phyloP scores from a whole-genome alignment of 2,329 filamentous ascomycete species.

The Whalleya microplaca region DNA sequence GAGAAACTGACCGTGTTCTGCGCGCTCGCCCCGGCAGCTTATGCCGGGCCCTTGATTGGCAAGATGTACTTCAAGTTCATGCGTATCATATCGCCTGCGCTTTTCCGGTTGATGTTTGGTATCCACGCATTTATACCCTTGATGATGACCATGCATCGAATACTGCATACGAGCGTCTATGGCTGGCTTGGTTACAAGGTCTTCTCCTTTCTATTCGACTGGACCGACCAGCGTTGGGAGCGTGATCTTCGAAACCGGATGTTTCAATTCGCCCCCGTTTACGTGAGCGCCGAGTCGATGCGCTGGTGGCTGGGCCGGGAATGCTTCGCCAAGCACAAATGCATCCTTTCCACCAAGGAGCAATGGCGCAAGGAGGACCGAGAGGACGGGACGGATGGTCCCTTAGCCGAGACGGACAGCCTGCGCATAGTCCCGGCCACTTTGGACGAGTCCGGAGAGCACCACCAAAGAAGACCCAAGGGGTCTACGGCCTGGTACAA shows the following conservation, averaged over 20 bases:
- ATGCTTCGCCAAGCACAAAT: constrained; percentile 80
- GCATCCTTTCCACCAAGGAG: constrained; percentile 80
- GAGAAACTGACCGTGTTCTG: constrained; percentile 87
- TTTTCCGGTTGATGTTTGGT: constrained; percentile 84
- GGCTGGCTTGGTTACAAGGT: constrained; percentile 85
- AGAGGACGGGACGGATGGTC: constrained; percentile 55
- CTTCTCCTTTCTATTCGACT: constrained; percentile 87
- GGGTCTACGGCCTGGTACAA: constrained; percentile 80
- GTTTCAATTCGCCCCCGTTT: constrained; percentile 92
- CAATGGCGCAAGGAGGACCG: constrained; percentile 65
- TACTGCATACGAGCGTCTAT: constrained; percentile 70
- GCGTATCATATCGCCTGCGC: constrained; percentile 72
- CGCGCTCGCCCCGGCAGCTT: constrained; percentile 85
- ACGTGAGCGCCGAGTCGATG: constrained; percentile 89
- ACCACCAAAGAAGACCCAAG: constrained; percentile 44
- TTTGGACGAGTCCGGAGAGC: constrained; percentile 35
- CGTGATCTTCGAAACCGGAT: constrained; percentile 75
- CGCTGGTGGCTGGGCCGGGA: constrained; percentile 92
- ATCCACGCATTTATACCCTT: constrained; percentile 92
- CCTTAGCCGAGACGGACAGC: constrained; percentile 37
- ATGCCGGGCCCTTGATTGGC: constrained; percentile 82
- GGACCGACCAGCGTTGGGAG: constrained; percentile 87
- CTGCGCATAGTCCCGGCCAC: constrained; percentile 21
- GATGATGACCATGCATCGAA: constrained; percentile 82
- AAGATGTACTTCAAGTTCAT: constrained; percentile 94